Conservation (phyloP, 208 protist genomes). For the Leishmania braziliensis region DNA sequence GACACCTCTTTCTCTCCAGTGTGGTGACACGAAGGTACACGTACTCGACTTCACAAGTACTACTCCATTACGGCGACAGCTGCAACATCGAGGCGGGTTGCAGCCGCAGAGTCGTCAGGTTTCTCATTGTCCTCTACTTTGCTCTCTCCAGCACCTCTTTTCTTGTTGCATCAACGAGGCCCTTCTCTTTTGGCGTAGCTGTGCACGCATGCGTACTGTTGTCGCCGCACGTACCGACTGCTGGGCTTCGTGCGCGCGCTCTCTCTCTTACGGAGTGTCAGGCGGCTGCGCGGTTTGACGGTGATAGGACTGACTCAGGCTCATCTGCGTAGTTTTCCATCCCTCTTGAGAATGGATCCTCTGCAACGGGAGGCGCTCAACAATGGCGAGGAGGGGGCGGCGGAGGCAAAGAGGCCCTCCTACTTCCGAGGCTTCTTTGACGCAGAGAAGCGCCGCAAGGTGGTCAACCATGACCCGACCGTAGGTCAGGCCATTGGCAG, state of each 20-base stretch:
- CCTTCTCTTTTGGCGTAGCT: neutral
- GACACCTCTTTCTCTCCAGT: neutral
- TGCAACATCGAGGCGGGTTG: neutral
- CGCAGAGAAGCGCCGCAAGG: conserved; percentile 76
- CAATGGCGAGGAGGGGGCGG: neutral
- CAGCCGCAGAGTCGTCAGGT: neutral
- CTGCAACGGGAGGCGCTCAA: conserved; percentile 19
- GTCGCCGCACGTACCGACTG: neutral
- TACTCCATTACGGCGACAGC: neutral
- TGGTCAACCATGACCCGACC: conserved; percentile 71
- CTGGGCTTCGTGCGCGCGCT: neutral
- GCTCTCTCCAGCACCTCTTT: neutral
- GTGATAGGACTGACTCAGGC: neutral
- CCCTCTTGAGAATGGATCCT: conserved; percentile 8
- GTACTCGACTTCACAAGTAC: neutral
- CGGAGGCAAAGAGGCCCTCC: conserved; percentile 29
- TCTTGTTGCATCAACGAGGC: neutral
- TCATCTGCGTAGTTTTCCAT: neutral
- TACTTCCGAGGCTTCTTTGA: conserved; percentile 88
- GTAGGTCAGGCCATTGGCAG: conserved; percentile 53
- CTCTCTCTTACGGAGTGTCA: neutral
- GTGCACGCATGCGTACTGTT: neutral
- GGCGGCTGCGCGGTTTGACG: neutral
- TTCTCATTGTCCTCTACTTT: neutral
- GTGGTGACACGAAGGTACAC: too few species aligned